These are phyloP conservation scores for Boletus tomentosulus DNA, from an alignment of 768 basidiomycete genomes.

Conservation along the genomic window DNA sequence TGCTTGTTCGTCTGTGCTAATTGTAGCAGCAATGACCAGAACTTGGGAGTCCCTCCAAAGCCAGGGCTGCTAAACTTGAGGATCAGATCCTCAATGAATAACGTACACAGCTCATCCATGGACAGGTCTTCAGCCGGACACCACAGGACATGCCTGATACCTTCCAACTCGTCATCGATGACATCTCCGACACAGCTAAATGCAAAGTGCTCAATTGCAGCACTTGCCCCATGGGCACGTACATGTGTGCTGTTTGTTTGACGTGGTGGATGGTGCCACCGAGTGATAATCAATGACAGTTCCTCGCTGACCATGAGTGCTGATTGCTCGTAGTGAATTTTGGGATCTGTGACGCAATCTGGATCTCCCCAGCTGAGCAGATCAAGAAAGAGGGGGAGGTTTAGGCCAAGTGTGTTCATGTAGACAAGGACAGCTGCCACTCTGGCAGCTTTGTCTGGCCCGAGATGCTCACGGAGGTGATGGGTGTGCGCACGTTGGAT, in stretches of 20 bases:
- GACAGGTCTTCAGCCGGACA: neutral
- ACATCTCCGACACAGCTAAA: neutral
- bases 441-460: too few species aligned
- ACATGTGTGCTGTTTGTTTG: neutral
- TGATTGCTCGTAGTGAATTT: neutral
- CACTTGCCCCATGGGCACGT: neutral
- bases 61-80: neutral
- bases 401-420: too few species aligned
- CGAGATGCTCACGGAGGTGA: too few species aligned
- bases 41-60: neutral
- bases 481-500: too few species aligned
- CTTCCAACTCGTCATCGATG: neutral
- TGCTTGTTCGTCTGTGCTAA: neutral
- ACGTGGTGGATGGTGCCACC: neutral
- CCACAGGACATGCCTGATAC: neutral
- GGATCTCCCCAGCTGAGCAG: too few species aligned
- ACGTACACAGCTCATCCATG: neutral
- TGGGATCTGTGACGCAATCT: neutral
- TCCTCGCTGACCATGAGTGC: neutral
- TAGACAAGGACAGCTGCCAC: too few species aligned
- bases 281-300: neutral
- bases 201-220: neutral
- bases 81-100: neutral
- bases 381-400: too few species aligned
- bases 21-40: neutral